Evolutionary conservation across 768 basidiomycete genomes (phyloP).

Genomic region (Mycena polygramma): DNA sequence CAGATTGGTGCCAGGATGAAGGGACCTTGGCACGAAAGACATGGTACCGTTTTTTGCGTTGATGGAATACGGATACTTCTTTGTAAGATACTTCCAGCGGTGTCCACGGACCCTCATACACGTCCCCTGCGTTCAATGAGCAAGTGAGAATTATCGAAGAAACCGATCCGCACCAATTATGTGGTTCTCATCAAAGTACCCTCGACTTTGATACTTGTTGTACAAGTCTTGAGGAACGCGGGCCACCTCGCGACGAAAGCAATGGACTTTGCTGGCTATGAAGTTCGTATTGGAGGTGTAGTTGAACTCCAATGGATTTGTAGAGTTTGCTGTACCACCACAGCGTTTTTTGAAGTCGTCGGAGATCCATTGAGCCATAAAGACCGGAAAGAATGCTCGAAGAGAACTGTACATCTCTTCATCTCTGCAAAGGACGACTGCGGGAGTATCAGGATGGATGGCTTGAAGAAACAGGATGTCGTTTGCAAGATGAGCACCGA

Average conservation of each 20-base stretch:
- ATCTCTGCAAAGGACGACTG: neutral
- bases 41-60: too few relatives aligned
- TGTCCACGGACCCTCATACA: too few relatives aligned
- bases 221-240: neutral
- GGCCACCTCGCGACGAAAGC: neutral
- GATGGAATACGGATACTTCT: too few relatives aligned
- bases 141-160: too few relatives aligned
- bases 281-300: neutral
- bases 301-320: conserved; percentile 3
- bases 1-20: too few relatives aligned
- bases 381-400: neutral
- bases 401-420: neutral
- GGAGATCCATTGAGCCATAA: conserved; percentile 5
- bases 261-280: neutral
- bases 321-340: neutral
- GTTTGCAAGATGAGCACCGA: neutral
- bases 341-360: conserved; percentile 4
- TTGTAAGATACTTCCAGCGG: too few relatives aligned
- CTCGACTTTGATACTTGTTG: neutral
- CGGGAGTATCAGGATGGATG: neutral
- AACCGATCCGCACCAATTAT: too few relatives aligned
- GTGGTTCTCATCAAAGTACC: neutral
- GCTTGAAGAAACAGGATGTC: neutral
- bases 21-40: too few relatives aligned
- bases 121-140: too few relatives aligned